A percentile compares a stretch with the other conserved stretches of the same genome.
These are phyloP conservation scores for Ogataea pilisensis DNA, from an alignment of 805 yeast genomes.

Conservation along the genomic window DNA sequence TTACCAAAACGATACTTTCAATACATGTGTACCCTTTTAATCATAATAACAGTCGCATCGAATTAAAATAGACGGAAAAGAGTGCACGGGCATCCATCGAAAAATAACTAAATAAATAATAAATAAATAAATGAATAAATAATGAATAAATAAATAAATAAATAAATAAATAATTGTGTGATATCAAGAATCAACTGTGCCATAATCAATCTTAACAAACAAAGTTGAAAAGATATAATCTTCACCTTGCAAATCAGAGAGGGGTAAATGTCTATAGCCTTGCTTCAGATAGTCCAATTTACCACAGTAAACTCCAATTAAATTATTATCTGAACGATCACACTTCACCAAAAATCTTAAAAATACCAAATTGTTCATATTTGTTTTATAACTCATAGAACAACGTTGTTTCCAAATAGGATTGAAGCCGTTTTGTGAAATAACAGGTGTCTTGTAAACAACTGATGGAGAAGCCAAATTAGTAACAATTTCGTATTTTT, in stretches of 20 bases:
- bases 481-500: background rate
- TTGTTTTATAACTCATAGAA: conserved; percentile 35
- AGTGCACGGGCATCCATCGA: no score
- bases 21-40: no score
- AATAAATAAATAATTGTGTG: no score
- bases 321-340: conserved; percentile 18
- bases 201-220: conserved; percentile 34
- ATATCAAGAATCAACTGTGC: conserved; percentile 1
- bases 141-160: no score
- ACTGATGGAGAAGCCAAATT: conserved; percentile 15
- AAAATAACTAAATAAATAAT: no score
- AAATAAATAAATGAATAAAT: no score
- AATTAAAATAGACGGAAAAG: no score
- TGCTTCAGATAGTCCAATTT: conserved; percentile 59
- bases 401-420: conserved; percentile 73
- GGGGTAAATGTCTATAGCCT: conserved; percentile 81
- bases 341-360: conserved; percentile 47
- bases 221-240: conserved; percentile 52
- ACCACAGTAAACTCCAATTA: conserved; percentile 56
- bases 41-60: no score
- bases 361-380: conserved; percentile 48
- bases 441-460: conserved; percentile 30
- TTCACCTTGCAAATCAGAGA: conserved; percentile 78
- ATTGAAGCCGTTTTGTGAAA: conserved; percentile 75
- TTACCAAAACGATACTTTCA: no score